These are phyloP conservation scores for Catenaria anguillulae DNA, from an alignment of 371 early-diverging fungal genomes.

Conservation along the genomic window DNA sequence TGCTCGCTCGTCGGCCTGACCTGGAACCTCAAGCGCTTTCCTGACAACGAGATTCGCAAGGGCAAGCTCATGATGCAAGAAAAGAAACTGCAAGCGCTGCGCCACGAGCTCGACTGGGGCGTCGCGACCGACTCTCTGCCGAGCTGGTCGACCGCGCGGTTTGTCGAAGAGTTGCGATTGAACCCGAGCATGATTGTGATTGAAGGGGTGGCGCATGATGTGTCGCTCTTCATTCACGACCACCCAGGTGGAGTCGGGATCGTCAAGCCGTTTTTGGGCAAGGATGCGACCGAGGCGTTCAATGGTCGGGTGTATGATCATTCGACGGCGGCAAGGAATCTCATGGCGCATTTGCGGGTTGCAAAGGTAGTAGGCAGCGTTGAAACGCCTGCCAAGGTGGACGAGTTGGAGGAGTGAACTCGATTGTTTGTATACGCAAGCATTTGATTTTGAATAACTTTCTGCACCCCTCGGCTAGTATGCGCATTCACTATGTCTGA, in stretches of 20 bases:
- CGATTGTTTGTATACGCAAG: too few species aligned
- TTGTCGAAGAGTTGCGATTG: neutral
- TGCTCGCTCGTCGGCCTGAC: slow-evolving; percentile 1
- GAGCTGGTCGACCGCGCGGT: neutral
- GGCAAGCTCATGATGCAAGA: neutral
- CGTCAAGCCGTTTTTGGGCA: slow-evolving; percentile 55
- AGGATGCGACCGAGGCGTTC: slow-evolving; percentile 70
- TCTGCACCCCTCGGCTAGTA: too few species aligned
- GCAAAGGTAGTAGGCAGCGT: too few species aligned
- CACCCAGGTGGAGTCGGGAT: slow-evolving; percentile 83
- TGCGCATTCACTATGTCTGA: too few species aligned
- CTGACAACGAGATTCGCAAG: slow-evolving; percentile 7
- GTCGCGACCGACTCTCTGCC: neutral
- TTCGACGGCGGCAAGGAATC: slow-evolving; percentile 25
- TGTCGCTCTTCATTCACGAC: slow-evolving; percentile 66
- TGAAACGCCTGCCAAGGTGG: too few species aligned
- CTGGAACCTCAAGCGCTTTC: slow-evolving; percentile 3
- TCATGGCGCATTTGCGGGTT: slow-evolving; percentile 20
- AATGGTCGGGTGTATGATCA: slow-evolving; percentile 77
- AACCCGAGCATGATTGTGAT: slow-evolving; percentile 37
- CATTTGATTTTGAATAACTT: too few species aligned
- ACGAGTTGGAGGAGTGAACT: too few species aligned
- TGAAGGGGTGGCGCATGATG: slow-evolving; percentile 78
- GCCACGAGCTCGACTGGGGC: slow-evolving; percentile 2
- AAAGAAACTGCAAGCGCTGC: neutral